Conservation (phyloP, 1,139 yeast species). For the Hyphopichia wangnamkhiaoensis region DNA sequence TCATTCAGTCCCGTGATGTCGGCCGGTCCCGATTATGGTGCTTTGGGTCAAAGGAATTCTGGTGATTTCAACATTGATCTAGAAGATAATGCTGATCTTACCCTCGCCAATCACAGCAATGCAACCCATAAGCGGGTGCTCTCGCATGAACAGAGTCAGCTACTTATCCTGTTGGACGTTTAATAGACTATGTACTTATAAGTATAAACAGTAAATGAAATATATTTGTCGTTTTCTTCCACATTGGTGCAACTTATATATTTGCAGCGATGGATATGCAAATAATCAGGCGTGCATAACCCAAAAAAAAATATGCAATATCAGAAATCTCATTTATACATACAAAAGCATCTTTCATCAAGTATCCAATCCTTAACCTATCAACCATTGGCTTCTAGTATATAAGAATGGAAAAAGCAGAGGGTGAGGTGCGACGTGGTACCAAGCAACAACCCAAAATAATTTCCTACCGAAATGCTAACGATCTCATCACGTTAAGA, state of each 20-base stretch:
- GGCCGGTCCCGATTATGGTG: slow-evolving; percentile 7
- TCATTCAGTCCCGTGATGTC: slow-evolving; percentile 1
- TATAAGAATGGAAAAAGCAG: neutral
- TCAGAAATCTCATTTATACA: neutral
- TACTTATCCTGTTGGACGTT: slow-evolving; percentile 16
- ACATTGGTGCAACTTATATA: neutral
- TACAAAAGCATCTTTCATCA: too few relatives aligned
- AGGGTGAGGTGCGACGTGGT: too few relatives aligned
- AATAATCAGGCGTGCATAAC: neutral
- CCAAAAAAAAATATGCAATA: neutral
- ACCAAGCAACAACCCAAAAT: neutral
- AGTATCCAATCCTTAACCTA: too few relatives aligned
- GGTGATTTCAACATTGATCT: neutral
- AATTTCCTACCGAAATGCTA: neutral
- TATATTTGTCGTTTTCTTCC: neutral
- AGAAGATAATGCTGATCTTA: slow-evolving; percentile 6
- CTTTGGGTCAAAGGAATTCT: slow-evolving; percentile 8
- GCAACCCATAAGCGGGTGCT: slow-evolving; percentile 13
- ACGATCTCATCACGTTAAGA: slow-evolving; percentile 55
- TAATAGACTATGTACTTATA: neutral
- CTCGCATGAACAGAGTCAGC: slow-evolving; percentile 23
- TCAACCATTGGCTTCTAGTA: too few relatives aligned
- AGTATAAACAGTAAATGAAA: neutral
- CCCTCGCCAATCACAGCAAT: neutral
- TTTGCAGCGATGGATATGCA: neutral